These are phyloP conservation scores for Exsudoporus frostii DNA, from an alignment of 768 basidiomycete species.

Conservation along the genomic window DNA sequence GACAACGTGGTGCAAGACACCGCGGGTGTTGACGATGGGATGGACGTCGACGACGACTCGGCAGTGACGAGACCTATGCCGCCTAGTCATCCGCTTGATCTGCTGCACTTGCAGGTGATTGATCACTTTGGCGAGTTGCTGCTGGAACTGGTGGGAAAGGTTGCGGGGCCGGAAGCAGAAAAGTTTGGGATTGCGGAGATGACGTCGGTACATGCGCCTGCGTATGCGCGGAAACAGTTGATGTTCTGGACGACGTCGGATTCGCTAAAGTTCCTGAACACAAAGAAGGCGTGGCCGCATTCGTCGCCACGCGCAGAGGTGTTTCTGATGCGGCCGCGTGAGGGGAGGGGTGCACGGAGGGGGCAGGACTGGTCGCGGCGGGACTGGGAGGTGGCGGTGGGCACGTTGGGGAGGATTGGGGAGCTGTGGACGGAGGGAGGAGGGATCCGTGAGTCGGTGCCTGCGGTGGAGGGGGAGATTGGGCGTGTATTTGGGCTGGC, in stretches of 20 bases:
- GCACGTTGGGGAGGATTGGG: constrained; percentile 46
- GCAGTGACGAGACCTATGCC: constrained; percentile 33
- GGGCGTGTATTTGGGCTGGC: constrained; percentile 44
- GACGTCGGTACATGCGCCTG: constrained; percentile 57
- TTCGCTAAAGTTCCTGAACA: constrained; percentile 54
- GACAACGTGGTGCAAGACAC: constrained; percentile 27
- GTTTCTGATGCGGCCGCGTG: constrained; percentile 51
- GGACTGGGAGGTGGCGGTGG: constrained; percentile 60
- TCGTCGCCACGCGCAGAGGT: constrained; percentile 47
- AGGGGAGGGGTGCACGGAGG: constrained; percentile 50
- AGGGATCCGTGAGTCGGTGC: constrained; percentile 52
- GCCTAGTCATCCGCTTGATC: constrained; percentile 59
- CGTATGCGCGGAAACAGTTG: constrained; percentile 41
- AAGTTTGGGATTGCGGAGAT: constrained; percentile 31
- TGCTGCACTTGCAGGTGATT: constrained; percentile 64
- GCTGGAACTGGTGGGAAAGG: constrained; percentile 51
- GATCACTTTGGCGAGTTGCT: constrained; percentile 66
- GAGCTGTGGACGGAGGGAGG: constrained; percentile 49
- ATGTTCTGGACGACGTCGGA: constrained; percentile 52
- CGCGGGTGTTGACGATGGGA: constrained; percentile 37
- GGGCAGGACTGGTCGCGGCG: constrained; percentile 72
- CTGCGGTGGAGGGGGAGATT: constrained; percentile 47
- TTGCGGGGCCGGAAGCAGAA: constrained; percentile 47
- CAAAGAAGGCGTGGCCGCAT: constrained; percentile 32
- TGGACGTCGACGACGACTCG: constrained; percentile 63